Evolutionary conservation across 2,329 filamentous ascomycete species (phyloP).

Genomic region (Cladosporium sp.): DNA sequence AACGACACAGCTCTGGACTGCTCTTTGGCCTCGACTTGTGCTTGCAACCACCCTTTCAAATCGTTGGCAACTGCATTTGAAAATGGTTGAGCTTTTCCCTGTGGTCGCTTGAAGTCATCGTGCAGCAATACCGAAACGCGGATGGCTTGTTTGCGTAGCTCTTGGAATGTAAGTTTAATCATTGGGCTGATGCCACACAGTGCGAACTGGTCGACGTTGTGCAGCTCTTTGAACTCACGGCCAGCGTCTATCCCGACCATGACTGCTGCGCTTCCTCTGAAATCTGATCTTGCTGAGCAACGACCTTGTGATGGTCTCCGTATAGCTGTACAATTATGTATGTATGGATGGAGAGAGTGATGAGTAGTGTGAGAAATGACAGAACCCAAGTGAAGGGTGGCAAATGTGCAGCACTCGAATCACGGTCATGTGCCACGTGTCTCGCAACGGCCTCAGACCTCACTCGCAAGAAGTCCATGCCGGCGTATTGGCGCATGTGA

Average conservation of each 20-base stretch:
- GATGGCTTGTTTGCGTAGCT: not conserved
- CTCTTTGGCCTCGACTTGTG: not conserved
- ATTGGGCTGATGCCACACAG: not conserved
- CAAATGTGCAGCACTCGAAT: too few relatives aligned
- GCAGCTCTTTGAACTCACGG: not conserved
- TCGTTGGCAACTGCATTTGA: not conserved
- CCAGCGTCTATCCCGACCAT: not conserved
- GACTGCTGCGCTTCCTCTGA: not conserved
- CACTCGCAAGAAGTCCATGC: too few relatives aligned
- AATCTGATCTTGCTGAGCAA: too few relatives aligned
- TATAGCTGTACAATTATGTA: too few relatives aligned
- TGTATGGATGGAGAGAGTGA: too few relatives aligned
- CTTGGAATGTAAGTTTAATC: not conserved
- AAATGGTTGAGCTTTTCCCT: not conserved
- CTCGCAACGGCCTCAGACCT: too few relatives aligned
- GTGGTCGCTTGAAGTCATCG: not conserved
- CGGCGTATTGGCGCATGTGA: too few relatives aligned
- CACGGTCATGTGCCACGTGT: too few relatives aligned
- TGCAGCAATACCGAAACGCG: not conserved
- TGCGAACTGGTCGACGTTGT: not conserved
- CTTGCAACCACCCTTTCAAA: not conserved
- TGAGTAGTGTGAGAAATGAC: too few relatives aligned
- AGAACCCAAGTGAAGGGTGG: too few relatives aligned
- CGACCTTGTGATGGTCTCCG: too few relatives aligned
- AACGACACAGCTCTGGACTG: not conserved